A percentile compares a stretch with the other conserved stretches of the same genome.
These are phyloP conservation scores for Conoideocrella luteorostrata DNA, from an alignment of 2,329 filamentous ascomycete species.

Conservation along the genomic window DNA sequence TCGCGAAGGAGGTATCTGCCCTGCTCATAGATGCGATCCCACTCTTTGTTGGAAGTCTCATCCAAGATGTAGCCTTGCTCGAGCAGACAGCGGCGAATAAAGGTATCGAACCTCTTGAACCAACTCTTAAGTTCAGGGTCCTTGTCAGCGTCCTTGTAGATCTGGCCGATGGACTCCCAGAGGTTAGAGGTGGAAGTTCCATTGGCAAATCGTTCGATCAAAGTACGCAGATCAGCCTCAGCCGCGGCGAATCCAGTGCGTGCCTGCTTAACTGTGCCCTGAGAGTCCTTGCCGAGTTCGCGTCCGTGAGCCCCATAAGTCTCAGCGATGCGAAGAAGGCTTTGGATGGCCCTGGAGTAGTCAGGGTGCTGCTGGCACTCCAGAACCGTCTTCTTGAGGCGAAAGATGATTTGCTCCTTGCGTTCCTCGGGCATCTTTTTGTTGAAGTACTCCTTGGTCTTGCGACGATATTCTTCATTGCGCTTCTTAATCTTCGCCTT, in stretches of 20 bases:
- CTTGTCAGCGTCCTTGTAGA: constrained; percentile 80
- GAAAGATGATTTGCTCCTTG: constrained; percentile 84
- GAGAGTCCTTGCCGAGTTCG: constrained; percentile 55
- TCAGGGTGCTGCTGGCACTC: constrained; percentile 95
- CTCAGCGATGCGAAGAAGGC: constrained; percentile 76
- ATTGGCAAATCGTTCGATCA: constrained; percentile 95
- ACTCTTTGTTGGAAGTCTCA: constrained; percentile 70
- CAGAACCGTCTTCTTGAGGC: constrained; percentile 93
- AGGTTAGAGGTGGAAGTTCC: constrained; percentile 83
- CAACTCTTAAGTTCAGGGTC: constrained; percentile 83
- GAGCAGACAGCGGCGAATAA: constrained; percentile 75
- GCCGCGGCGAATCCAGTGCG: constrained; percentile 62
- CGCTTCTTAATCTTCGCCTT: constrained; percentile 40
- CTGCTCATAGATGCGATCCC: constrained; percentile 78
- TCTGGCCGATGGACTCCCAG: constrained; percentile 73
- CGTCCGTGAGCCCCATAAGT: constrained; percentile 73
- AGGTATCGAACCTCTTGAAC: constrained; percentile 75
- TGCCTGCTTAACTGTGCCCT: constrained; percentile 66
- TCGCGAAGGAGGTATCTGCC: constrained; percentile 82
- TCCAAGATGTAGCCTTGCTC: constrained; percentile 89
- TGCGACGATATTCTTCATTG: constrained; percentile 37
- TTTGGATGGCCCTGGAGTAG: constrained; percentile 87
- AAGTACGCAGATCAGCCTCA: constrained; percentile 69
- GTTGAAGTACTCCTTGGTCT: constrained; percentile 67
- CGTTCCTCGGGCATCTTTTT: constrained; percentile 89